These are phyloP conservation scores for Nematodospora anomalae DNA, from an alignment of 1,139 yeast species.

Conservation along the genomic window DNA sequence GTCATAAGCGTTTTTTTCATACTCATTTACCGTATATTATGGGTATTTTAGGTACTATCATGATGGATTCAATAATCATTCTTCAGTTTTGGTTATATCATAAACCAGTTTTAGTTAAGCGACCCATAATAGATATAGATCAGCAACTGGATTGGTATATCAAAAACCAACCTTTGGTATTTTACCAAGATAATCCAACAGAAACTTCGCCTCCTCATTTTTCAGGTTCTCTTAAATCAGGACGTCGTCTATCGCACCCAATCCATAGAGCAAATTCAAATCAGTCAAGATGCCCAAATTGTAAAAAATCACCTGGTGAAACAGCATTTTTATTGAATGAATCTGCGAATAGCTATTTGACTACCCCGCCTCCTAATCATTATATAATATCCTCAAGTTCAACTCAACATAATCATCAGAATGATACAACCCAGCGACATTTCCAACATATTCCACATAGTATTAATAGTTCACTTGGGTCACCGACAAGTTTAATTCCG, in stretches of 20 bases:
- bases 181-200: slow-evolving; percentile 11
- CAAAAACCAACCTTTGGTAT: slow-evolving; percentile 17
- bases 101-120: background rate
- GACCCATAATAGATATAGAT: slow-evolving; percentile 3
- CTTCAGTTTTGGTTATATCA: slow-evolving; percentile 33
- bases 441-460: slow-evolving; percentile 5
- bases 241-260: background rate
- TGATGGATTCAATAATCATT: slow-evolving; percentile 35
- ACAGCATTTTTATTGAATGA: slow-evolving; percentile 3
- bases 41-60: slow-evolving; percentile 39
- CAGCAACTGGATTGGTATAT: slow-evolving; percentile 43
- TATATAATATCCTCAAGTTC: slow-evolving; percentile 8
- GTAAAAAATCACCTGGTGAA: slow-evolving; percentile 8
- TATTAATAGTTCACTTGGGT: slow-evolving; percentile 8
- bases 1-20: slow-evolving; percentile 22
- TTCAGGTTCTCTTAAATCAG: too few species aligned
- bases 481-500: slow-evolving; percentile 40
- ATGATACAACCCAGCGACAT: background rate
- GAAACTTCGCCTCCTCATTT: background rate
- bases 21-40: slow-evolving; percentile 10
- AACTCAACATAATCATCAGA: background rate
- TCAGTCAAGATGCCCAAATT: slow-evolving; percentile 9
- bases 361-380: slow-evolving; percentile 13
- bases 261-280: slow-evolving; percentile 6
- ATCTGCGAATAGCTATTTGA: slow-evolving; percentile 2